These are phyloP conservation scores for Quillaja saponaria DNA, from an alignment of 306 rosid genomes.

Conservation along the genomic window DNA sequence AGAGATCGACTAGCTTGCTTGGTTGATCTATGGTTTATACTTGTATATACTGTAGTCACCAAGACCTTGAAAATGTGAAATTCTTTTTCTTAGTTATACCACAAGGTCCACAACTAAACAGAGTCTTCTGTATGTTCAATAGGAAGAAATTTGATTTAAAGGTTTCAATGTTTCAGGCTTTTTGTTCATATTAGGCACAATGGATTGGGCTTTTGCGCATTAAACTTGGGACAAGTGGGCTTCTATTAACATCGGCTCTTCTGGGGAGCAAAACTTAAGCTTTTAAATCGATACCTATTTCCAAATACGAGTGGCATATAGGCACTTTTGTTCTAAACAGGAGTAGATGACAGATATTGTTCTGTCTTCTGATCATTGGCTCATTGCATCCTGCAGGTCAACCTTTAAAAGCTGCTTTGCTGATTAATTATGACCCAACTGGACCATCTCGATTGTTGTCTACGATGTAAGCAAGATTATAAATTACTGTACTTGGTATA, in stretches of 20 bases:
- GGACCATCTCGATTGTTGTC: constrained; percentile 71
- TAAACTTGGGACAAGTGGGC: constrained; percentile 75
- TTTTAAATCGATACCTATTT: neutral
- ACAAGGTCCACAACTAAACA: neutral
- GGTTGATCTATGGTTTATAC: too few relatives aligned
- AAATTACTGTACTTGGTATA: constrained; percentile 22
- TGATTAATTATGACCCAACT: constrained; percentile 61
- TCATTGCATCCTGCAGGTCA: constrained; percentile 42
- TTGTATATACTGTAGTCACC: too few relatives aligned
- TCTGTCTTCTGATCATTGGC: neutral
- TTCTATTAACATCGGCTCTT: constrained; percentile 53
- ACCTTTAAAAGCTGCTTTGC: constrained; percentile 60
- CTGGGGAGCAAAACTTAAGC: constrained; percentile 48
- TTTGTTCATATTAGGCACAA: constrained; percentile 29
- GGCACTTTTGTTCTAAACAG: neutral
- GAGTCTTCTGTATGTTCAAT: neutral
- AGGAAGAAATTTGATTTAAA: constrained; percentile 7
- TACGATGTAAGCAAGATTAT: constrained; percentile 60
- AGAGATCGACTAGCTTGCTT: too few relatives aligned
- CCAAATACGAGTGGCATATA: too few relatives aligned
- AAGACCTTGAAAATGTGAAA: too few relatives aligned
- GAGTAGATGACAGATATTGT: constrained; percentile 16
- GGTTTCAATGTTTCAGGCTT: constrained; percentile 16
- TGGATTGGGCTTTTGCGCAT: constrained; percentile 74
- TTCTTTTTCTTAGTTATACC: neutral